phyloP scores from a whole-genome alignment of 2,329 filamentous ascomycete species.

The Fusarium hostae region DNA sequence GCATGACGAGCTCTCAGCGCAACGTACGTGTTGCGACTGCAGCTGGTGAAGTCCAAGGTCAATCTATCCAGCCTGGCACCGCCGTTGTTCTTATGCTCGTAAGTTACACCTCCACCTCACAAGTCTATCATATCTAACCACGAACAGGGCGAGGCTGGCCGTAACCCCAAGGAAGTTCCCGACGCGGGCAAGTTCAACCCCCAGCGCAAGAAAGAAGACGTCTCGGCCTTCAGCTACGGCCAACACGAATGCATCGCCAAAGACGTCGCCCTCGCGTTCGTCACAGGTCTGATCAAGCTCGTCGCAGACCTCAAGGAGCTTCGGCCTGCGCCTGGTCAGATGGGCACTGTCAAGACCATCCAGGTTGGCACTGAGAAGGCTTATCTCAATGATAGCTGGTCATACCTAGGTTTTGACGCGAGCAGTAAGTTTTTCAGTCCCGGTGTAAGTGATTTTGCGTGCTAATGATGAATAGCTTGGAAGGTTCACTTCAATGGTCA shows the following conservation, averaged over 20 bases:
- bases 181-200: slow-evolving; percentile 56
- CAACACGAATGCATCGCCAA: slow-evolving; percentile 59
- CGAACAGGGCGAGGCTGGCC: slow-evolving; percentile 51
- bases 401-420: slow-evolving; percentile 56
- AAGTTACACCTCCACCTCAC: slow-evolving; percentile 26
- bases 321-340: slow-evolving; percentile 57
- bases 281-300: slow-evolving; percentile 57
- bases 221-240: slow-evolving; percentile 58
- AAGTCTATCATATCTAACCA: slow-evolving; percentile 15
- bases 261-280: slow-evolving; percentile 54
- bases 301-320: slow-evolving; percentile 56
- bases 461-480: slow-evolving; percentile 45
- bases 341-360: slow-evolving; percentile 59
- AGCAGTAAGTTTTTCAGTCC: slow-evolving; percentile 53
- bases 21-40: slow-evolving; percentile 51
- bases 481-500: slow-evolving; percentile 54
- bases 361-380: slow-evolving; percentile 52
- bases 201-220: slow-evolving; percentile 52
- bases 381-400: slow-evolving; percentile 62
- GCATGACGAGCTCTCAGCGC: slow-evolving; percentile 54
- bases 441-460: fast-evolving
- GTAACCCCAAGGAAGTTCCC: slow-evolving; percentile 52
- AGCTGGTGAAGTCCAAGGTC: slow-evolving; percentile 52
- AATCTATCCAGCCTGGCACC: slow-evolving; percentile 53
- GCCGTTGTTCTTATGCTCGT: slow-evolving; percentile 55